Evolutionary conservation across 73 alveolate species (phyloP).

Genomic region (Tetrahymena borealis): DNA sequence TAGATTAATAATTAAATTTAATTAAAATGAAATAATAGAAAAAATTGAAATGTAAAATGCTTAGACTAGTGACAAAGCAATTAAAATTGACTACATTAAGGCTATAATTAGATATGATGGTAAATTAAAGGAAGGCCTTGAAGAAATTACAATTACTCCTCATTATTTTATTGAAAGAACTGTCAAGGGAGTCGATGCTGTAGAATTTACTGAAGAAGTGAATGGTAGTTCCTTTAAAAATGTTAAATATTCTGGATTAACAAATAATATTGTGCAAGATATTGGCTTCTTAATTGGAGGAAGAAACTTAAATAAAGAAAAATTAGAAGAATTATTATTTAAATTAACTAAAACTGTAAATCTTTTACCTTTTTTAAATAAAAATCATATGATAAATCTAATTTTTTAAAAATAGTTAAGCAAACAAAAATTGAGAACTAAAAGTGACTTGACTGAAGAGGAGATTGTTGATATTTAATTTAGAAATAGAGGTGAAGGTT

Average conservation of each 20-base stretch:
- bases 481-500: conserved; percentile 17
- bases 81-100: background rate
- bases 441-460: background rate
- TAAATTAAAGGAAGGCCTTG: background rate
- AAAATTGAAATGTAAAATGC: background rate
- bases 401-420: background rate
- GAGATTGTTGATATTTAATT: conserved; percentile 4
- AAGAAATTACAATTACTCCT: background rate
- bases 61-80: background rate
- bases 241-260: background rate
- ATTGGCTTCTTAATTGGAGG: background rate
- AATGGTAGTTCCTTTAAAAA: background rate
- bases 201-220: background rate
- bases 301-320: background rate
- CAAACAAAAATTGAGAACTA: background rate
- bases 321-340: background rate
- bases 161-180: background rate
- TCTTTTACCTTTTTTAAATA: background rate
- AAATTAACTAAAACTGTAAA: background rate
- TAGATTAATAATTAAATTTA: background rate
- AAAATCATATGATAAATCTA: background rate
- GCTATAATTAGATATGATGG: background rate
- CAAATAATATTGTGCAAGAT: background rate
- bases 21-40: background rate
- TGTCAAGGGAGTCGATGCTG: background rate